phyloP scores from a whole-genome alignment of 176 grass and related monocot species.

The Cocos nucifera region DNA sequence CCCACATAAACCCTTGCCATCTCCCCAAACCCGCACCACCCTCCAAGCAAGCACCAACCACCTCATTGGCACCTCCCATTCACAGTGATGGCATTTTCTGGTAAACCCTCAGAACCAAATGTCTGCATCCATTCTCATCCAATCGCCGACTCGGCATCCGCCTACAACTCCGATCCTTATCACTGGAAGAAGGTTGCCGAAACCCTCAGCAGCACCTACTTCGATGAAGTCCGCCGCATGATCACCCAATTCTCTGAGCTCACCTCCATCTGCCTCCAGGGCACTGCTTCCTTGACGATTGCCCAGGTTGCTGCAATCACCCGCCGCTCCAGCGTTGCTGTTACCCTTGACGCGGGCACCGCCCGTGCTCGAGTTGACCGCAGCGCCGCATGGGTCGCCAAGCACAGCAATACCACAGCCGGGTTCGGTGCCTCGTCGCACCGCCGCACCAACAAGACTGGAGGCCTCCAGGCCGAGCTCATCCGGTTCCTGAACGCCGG shows the following conservation, averaged over 20 bases:
- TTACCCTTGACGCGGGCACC: slow-evolving; percentile 1
- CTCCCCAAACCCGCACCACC: too few relatives aligned
- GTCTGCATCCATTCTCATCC: not conserved
- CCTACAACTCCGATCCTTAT: not conserved
- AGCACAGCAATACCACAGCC: slow-evolving; percentile 1
- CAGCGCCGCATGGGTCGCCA: slow-evolving; percentile 16
- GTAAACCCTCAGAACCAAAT: too few relatives aligned
- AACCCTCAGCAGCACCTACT: slow-evolving; percentile 1
- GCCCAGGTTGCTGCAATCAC: slow-evolving; percentile 13
- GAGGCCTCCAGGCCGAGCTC: slow-evolving; percentile 10
- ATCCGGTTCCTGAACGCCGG: slow-evolving; percentile 19
- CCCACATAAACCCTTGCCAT: too few relatives aligned
- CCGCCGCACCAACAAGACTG: slow-evolving; percentile 12
- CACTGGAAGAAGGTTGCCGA: slow-evolving; percentile 11
- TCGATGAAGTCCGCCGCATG: slow-evolving; percentile 16
- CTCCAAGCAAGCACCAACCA: too few relatives aligned
- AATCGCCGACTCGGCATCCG: slow-evolving; percentile 4
- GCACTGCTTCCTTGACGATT: slow-evolving; percentile 13
- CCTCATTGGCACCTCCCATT: too few relatives aligned
- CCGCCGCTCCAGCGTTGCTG: not conserved
- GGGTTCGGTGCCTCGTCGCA: slow-evolving; percentile 17
- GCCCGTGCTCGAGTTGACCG: slow-evolving; percentile 3
- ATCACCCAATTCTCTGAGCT: slow-evolving; percentile 7
- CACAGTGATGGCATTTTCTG: too few relatives aligned
- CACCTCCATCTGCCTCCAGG: slow-evolving; percentile 16